Evolutionary conservation across 2,329 filamentous ascomycete genomes (phyloP), one percentile per base, ranked within the genome.

Genomic region (Orbilia blumenaviensis): DNA sequence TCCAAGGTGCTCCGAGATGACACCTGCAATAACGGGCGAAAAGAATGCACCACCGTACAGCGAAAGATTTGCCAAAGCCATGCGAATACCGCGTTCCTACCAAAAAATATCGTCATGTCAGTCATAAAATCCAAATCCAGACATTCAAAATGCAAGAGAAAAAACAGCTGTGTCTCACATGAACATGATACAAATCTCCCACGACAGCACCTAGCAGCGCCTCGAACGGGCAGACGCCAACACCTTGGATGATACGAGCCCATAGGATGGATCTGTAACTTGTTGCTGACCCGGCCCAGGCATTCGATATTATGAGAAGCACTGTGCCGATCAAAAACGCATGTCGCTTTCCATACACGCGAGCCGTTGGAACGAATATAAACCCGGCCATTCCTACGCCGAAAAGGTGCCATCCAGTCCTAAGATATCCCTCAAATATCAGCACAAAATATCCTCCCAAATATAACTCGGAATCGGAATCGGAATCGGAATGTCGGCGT

Each of bases 331-430:
- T 80, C 25, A 97, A 83, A 82, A 96, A 97, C 14, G 93, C 84
- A 84, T 97, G 94, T 42, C 94, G 88, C 83, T 97, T 97, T 41
- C 94, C 94, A 92, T 92, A 97, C 78, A 97, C 90, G 69, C 94
- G 89, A 18, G 92, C 93, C 0, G 91, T 92, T 0, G 94, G 92
- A 1, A 97, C 93, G 83, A 94, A 94, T 78, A 97, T 86, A 82
- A 95, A 89, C 60, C 92, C 93, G 0, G 91, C 91, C 12, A 93
- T 85, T 9, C 92, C 93, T 1, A 93, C 91, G 18, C 93, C 94
- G 27, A 94, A 88, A 18, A 97, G 86, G 82, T 81, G 79, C 58
- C 78, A 80, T 73, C 79, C 74, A 14, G 71, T 75, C 71, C 71
- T 75, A 58, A 14, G 46, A 93, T 94, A 83, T 94, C 27, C 96